Percentiles rank a stretch among this genome's conserved stretches.
phyloP scores from a whole-genome alignment of 2,329 filamentous ascomycete genomes.

The Aspergillus sp. region DNA sequence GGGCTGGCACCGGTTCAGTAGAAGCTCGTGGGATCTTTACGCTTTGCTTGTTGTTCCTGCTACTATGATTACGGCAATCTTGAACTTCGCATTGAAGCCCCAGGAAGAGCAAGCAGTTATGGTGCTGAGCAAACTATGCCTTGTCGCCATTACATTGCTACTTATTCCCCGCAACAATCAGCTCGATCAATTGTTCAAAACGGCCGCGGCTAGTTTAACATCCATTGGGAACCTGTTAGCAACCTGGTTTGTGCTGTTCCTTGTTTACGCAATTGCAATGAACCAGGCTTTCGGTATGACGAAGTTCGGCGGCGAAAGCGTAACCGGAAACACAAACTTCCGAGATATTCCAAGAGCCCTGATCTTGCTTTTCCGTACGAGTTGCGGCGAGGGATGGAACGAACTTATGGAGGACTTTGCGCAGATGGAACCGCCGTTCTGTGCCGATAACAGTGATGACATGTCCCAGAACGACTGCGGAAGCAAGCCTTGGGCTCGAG shows the following conservation, averaged over 20 bases:
- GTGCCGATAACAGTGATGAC: slow-evolving; percentile 58
- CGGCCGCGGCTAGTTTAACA: slow-evolving; percentile 87
- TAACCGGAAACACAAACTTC: slow-evolving; percentile 82
- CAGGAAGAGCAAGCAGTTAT: slow-evolving; percentile 60
- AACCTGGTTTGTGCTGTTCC: slow-evolving; percentile 95
- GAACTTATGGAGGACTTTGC: slow-evolving; percentile 95
- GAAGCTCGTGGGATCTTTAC: slow-evolving; percentile 94
- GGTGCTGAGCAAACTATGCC: slow-evolving; percentile 88
- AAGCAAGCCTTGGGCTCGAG: slow-evolving; percentile 81
- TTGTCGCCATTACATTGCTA: slow-evolving; percentile 84
- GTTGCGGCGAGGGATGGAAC: slow-evolving; percentile 95
- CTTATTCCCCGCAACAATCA: slow-evolving; percentile 96
- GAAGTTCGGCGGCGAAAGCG: slow-evolving; percentile 73
- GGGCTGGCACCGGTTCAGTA: slow-evolving; percentile 86
- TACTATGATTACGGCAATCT: slow-evolving; percentile 76
- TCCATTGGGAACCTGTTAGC: slow-evolving; percentile 89
- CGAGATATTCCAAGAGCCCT: slow-evolving; percentile 90
- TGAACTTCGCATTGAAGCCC: slow-evolving; percentile 62
- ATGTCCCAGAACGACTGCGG: slow-evolving; percentile 94
- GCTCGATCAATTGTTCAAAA: slow-evolving; percentile 97
- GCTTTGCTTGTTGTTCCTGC: slow-evolving; percentile 77
- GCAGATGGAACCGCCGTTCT: slow-evolving; percentile 73
- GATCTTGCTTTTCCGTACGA: slow-evolving; percentile 89
- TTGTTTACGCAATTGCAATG: slow-evolving; percentile 93
- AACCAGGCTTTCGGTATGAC: slow-evolving; percentile 96